Conservation (phyloP, 2,329 filamentous ascomycete species). For the Plectosphaerella cucumerina region DNA sequence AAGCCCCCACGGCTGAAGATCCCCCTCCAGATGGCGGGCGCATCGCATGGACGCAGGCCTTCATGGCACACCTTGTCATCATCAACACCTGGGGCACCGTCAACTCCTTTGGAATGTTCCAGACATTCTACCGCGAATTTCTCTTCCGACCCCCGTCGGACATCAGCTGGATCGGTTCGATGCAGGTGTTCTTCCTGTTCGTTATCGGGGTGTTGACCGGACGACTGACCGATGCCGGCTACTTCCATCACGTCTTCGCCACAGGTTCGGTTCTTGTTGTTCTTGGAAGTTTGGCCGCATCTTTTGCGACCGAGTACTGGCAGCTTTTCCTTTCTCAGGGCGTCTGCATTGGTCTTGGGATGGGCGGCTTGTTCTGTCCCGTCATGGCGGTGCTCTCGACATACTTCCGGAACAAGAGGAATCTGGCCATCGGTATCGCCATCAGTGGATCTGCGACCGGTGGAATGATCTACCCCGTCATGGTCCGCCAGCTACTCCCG, state of each 20-base stretch:
- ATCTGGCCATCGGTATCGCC: slow-evolving; percentile 54
- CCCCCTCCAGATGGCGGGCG: no score
- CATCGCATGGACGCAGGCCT: no score
- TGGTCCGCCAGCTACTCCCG: slow-evolving; percentile 29
- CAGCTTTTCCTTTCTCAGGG: slow-evolving; percentile 47
- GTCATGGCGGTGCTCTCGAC: slow-evolving; percentile 56
- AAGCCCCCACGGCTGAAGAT: no score
- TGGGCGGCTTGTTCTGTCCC: slow-evolving; percentile 53
- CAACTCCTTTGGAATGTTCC: slow-evolving; percentile 41
- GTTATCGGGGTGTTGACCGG: slow-evolving; percentile 36
- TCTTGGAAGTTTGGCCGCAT: slow-evolving; percentile 40
- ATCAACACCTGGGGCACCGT: slow-evolving; percentile 31
- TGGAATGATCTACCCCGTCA: slow-evolving; percentile 45
- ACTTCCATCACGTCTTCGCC: slow-evolving; percentile 32
- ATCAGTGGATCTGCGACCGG: slow-evolving; percentile 54
- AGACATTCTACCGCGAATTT: slow-evolving; percentile 36
- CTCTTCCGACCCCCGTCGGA: slow-evolving; percentile 26
- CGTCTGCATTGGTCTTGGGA: slow-evolving; percentile 43
- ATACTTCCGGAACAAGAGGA: slow-evolving; percentile 54
- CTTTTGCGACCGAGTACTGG: slow-evolving; percentile 38
- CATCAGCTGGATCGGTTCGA: slow-evolving; percentile 40
- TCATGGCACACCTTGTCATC: no score
- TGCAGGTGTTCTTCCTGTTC: slow-evolving; percentile 38
- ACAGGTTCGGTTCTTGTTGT: slow-evolving; percentile 33
- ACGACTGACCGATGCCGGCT: slow-evolving; percentile 37